Evolutionary conservation across 805 yeast genomes (phyloP).

Genomic region (Diddensiella santjacobensis): DNA sequence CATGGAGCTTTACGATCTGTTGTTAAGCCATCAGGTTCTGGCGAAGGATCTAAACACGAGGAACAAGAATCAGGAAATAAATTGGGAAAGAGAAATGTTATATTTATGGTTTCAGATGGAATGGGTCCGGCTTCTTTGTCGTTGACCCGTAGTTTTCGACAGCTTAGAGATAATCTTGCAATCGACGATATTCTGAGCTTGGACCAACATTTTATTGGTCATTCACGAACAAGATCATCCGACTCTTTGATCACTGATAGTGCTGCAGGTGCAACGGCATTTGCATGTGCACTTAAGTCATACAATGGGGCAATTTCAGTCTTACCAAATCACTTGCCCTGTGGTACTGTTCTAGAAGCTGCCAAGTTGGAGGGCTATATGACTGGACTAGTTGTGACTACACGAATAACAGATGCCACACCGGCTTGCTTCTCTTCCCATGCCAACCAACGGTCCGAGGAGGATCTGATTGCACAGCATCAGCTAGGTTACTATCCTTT

Average conservation of each 20-base stretch:
- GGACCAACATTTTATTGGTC: conserved; percentile 73
- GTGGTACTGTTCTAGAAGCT: conserved; percentile 87
- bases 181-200: conserved; percentile 54
- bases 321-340: conserved; percentile 59
- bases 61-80: neutral
- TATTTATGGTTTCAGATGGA: conserved; percentile 92
- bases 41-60: neutral
- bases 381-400: conserved; percentile 91
- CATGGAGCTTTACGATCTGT: neutral
- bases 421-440: conserved; percentile 89
- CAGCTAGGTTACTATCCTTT: conserved; percentile 78
- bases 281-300: conserved; percentile 75
- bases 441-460: conserved; percentile 69
- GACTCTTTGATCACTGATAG: conserved; percentile 82
- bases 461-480: conserved; percentile 82
- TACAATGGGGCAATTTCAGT: conserved; percentile 95
- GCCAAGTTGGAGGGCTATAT: conserved; percentile 73
- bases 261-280: conserved; percentile 97
- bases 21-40: neutral
- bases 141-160: conserved; percentile 71
- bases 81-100: conserved; percentile 59
- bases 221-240: conserved; percentile 78
- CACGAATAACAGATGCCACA: conserved; percentile 90
- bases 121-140: conserved; percentile 90
- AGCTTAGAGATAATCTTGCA: conserved; percentile 51